Conservation (phyloP, 306 rosid species). For the Casuarina cunninghamiana region DNA sequence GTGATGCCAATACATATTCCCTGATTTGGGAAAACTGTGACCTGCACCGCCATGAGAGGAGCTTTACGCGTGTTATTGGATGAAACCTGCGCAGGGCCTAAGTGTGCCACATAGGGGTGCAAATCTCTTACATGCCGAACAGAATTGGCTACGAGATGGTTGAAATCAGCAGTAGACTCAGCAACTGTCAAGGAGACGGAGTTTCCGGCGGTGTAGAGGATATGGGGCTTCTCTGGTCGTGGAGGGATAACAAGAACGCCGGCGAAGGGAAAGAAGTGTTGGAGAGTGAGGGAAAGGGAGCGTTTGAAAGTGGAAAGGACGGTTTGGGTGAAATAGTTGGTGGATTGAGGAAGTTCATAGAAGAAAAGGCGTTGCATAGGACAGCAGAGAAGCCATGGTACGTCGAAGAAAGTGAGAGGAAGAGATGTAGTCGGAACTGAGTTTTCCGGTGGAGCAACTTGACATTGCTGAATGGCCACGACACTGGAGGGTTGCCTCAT, state of each 20-base stretch:
- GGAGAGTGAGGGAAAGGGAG: slow-evolving; percentile 45
- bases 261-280: slow-evolving; percentile 40
- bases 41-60: slow-evolving; percentile 30
- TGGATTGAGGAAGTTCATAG: slow-evolving; percentile 28
- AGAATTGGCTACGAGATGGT: slow-evolving; percentile 10
- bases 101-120: slow-evolving; percentile 17
- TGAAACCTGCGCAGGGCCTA: background rate
- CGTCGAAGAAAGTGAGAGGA: slow-evolving; percentile 43
- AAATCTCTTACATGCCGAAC: slow-evolving; percentile 19
- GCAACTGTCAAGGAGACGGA: slow-evolving; percentile 24
- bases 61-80: background rate
- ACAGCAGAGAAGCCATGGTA: slow-evolving; percentile 30
- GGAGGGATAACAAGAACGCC: slow-evolving; percentile 30
- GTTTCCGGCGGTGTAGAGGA: slow-evolving; percentile 19
- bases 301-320: slow-evolving; percentile 37
- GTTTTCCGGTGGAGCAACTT: slow-evolving; percentile 32
- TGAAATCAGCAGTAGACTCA: slow-evolving; percentile 12
- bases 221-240: slow-evolving; percentile 6
- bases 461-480: slow-evolving; percentile 2
- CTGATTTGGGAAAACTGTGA: slow-evolving; percentile 22
- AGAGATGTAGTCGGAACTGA: slow-evolving; percentile 30
- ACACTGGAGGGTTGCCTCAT: background rate
- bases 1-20: slow-evolving; percentile 24
- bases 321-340: slow-evolving; percentile 23
- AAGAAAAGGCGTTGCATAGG: slow-evolving; percentile 37